Evolutionary conservation across 2,329 filamentous ascomycete species (phyloP), one percentile per base, ranked within the genome.

Genomic region (Stagonosporopsis chrysanthemi): DNA sequence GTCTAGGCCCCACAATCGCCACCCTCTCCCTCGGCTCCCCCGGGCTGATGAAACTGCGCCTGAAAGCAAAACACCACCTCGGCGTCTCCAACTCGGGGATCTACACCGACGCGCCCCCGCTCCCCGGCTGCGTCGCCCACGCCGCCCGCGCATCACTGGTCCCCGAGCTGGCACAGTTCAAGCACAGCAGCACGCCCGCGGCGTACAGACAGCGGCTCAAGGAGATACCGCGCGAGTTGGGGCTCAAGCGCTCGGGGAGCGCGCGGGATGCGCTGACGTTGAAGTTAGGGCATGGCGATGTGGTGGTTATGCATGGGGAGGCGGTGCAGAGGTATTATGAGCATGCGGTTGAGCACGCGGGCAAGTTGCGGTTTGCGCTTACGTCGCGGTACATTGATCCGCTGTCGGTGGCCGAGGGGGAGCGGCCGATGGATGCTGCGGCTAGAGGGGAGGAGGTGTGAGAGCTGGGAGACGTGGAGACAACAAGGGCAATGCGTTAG

Each of bases 221-320:
- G 43, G 50, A 74, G 40, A 47, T 80, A 0, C 73, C 77, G 0
- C 70, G 68, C n/a, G 70, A 80, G n/a, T 60, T 82, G 1, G 66
- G 65, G 0, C 53, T 79, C 2, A 70, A 65, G 43, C 58, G 66
- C 8, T 72, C 69, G 15, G 66, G 70, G 2, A 66, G 72, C 31
- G 63, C 66, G 28, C 75, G 57, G n/a, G 71, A 73, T 3, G 71
- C 73, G 61, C 73, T 86, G 14, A 77, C 72, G 1, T 69, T 86
- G 66, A 74, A 77, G 1, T 74, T 90, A 3, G 77, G 80, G 7
- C 87, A 90, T 67, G 88, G 87, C 0, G 87, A 90, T 66, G 82
- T 89, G 11, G 80, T 86, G 2, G 76, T 89, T 17, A 89, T 89
- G 86, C 82, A 87, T 62, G 87, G 86, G 0, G 75, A 75, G 0